Evolutionary conservation across 768 basidiomycete genomes (phyloP), one percentile per base, ranked within the genome.

Genomic region (Filobasidium floriforme): DNA sequence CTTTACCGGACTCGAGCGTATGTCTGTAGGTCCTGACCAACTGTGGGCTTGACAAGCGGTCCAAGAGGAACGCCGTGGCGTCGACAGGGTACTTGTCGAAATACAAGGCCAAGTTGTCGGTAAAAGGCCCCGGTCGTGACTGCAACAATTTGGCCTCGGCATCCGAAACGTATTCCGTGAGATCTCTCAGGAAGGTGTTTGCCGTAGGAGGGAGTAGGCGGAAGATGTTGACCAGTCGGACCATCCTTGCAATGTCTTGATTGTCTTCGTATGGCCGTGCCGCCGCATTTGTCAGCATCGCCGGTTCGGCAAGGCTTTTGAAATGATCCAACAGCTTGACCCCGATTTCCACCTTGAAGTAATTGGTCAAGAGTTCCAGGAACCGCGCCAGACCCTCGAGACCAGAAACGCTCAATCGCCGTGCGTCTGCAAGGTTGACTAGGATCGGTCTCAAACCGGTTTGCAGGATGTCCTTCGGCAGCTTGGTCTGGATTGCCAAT

Each of bases 271-370:
- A 81, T 0, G 92, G 89, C 5, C 89, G 83, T 66, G 86, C 85
- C 0, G 91, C 86, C 0, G 92, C 88, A 57, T 85, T 86, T 65
- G 85, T 84, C 29, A 97, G 83, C 81, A 90, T 87, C 70, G 87
- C 87, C 15, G 90, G 88, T 73, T 94, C 92, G 28, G 94, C 90
- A 24, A 99, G 88, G 43, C 88, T 86, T 51, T 88, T 87, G 80
- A 94, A 97, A 76, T 99, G 96, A 73, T 98, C 96, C 24, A 99
- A 82, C 7, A 99, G 85, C 79, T 99, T 99, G 77, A 90, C 86
- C 0, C 96, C 96, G 67, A 99, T 98, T 81, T 99, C 96, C 19
- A 99, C 94, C 78, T 97, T 98, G 86, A 99, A 99, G 80, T 99
- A 98, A 77, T 97, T 97, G 44, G 92, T 96, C 63, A 99, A 80